Evolutionary conservation across 257 asterid genomes (phyloP), one percentile per base, ranked within the genome.

Genomic region (Plantago major): DNA sequence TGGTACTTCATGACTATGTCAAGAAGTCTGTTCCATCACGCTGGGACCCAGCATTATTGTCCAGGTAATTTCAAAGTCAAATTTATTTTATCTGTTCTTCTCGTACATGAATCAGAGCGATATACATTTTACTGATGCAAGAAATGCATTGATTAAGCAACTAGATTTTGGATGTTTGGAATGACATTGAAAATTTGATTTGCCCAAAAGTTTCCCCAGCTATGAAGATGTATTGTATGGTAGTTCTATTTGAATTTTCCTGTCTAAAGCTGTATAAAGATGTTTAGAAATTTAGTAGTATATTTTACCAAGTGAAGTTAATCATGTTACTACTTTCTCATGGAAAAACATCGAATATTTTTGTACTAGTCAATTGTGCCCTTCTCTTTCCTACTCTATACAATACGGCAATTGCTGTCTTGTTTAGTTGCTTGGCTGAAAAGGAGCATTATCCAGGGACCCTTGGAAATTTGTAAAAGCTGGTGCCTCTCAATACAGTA

Each of bases 11-110:
- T 57, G 97, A 84, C 64, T 80, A 86, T 73, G 99, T 92, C 58
- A 92, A 92, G 82, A 92, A 86, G 67, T 75, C 95, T 58, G 99
- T 92, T 68, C 99, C 97, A 15, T 76, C 95, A 40, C 89, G 74
- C 53, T 92, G 99, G 96, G 90, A 92, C 83, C 97, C 99, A 18
- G 86, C 94, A 62, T 64, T 83, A 38, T 79, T 92, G 42, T 89
- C 97, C 80, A 89, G 95, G 97, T 89, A 76, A 66, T 37, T 57
- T 77, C 58, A 61, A 9, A 46, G 53, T 49, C 42, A 19, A 43
- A 28, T 38, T 28, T 51, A 22, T 53, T 53, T 14, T 22, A 10
- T 22, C 30, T 33, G 4, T 53, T n/a, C 30, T 53, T 19, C 37
- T 53, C 38, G 18, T 19, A 51, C 57, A 51, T 51, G 28, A 62